phyloP scores from a whole-genome alignment of 2,329 filamentous ascomycete species.

The Fusarium compactum region DNA sequence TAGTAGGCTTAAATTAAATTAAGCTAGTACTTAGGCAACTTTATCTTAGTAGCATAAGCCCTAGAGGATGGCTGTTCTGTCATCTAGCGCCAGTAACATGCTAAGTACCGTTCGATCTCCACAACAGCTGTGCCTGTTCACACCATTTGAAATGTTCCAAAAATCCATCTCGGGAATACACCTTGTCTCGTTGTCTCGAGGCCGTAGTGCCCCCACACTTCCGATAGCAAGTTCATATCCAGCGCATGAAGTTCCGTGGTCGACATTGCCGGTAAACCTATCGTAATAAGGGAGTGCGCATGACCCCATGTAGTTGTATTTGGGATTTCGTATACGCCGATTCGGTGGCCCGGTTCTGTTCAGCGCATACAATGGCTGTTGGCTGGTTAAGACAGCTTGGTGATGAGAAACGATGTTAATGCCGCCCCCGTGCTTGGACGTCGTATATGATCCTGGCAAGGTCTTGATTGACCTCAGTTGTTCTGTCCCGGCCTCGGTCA shows the following conservation, averaged over 20 bases:
- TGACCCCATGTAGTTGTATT: not conserved
- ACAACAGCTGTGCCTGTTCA: too few relatives aligned
- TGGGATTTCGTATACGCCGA: not conserved
- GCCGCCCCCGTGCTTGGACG: not conserved
- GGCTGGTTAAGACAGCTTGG: not conserved
- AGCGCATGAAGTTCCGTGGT: not conserved
- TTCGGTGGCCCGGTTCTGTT: too few relatives aligned
- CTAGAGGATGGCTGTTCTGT: too few relatives aligned
- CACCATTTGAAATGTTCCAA: too few relatives aligned
- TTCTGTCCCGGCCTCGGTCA: not conserved
- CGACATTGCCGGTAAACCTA: not conserved
- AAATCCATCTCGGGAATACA: too few relatives aligned
- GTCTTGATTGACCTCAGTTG: not conserved
- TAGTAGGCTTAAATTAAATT: too few relatives aligned
- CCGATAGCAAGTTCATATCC: not conserved
- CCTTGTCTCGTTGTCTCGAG: too few relatives aligned
- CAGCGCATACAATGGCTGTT: not conserved
- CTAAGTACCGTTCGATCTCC: too few relatives aligned
- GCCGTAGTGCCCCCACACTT: too few relatives aligned
- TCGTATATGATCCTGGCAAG: not conserved
- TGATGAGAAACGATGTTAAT: not conserved
- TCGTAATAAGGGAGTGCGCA: conserved; percentile 1
- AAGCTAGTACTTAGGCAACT: too few relatives aligned
- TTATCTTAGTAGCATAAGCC: too few relatives aligned
- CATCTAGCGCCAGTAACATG: too few relatives aligned